Conservation (phyloP, 2,329 filamentous ascomycete species). For the Aspergillus japonicus region DNA sequence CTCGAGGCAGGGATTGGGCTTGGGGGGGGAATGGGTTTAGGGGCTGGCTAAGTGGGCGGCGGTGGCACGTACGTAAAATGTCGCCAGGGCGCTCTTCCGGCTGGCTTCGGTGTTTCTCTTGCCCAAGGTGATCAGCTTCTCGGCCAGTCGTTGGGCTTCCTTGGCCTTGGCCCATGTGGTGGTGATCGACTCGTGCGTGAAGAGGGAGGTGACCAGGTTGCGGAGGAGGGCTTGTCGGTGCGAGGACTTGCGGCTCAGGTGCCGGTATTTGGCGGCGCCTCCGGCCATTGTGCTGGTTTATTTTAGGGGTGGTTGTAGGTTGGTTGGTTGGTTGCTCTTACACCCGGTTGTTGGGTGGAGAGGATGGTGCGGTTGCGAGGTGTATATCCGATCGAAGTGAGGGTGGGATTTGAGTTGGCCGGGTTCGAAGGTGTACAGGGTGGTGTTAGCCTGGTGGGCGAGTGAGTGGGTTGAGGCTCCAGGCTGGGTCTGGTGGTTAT, state of each 20-base stretch:
- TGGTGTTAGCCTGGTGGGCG: conserved; percentile 2
- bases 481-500: background rate
- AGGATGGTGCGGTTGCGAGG: no score
- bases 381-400: no score
- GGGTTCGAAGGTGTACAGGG: conserved; percentile 2
- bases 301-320: background rate
- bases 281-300: conserved; percentile 67
- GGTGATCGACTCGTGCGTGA: conserved; percentile 87
- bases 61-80: conserved; percentile 71
- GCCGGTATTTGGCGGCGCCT: conserved; percentile 81
- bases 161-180: conserved; percentile 98
- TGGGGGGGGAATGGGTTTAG: background rate
- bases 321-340: background rate
- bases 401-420: no score
- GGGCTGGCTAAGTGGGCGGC: background rate
- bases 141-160: conserved; percentile 88
- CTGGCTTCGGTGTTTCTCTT: conserved; percentile 90
- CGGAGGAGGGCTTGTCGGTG: conserved; percentile 90
- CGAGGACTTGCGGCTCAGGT: conserved; percentile 79
- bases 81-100: conserved; percentile 69
- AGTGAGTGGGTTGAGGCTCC: background rate
- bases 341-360: background rate
- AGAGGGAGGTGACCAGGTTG: conserved; percentile 92
- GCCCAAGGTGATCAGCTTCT: conserved; percentile 89
- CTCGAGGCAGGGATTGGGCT: no score